These are phyloP conservation scores for Penicillium concentricum DNA, from an alignment of 2,329 filamentous ascomycete species.

Conservation along the genomic window DNA sequence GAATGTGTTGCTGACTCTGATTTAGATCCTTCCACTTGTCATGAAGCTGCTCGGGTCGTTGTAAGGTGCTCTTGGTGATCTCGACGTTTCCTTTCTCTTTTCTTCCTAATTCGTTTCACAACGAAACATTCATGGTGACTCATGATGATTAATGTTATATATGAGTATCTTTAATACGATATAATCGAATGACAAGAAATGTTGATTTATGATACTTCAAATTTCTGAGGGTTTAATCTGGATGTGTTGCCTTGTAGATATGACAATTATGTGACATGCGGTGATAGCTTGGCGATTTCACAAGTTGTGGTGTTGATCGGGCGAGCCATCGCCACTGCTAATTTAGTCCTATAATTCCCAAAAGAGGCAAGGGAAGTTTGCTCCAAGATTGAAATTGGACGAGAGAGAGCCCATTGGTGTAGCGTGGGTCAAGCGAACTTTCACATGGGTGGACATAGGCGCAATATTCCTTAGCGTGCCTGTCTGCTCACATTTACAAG, in stretches of 20 bases:
- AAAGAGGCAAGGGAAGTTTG: neutral
- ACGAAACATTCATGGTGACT: slow-evolving; percentile 13
- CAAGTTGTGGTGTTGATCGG: neutral
- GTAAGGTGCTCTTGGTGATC: slow-evolving; percentile 11
- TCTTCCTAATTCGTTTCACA: neutral
- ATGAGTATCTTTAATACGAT: slow-evolving; percentile 22
- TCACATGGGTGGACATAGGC: neutral
- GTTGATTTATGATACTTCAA: neutral
- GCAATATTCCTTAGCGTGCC: neutral
- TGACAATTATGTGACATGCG: neutral
- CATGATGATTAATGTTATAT: slow-evolving; percentile 24
- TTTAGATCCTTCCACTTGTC: slow-evolving; percentile 28
- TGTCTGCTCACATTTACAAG: neutral
- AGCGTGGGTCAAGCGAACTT: neutral
- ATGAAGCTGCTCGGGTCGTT: slow-evolving; percentile 31
- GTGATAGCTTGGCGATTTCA: neutral
- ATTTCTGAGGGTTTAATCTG: neutral
- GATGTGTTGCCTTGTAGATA: neutral
- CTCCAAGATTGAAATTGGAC: neutral
- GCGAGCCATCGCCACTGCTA: neutral
- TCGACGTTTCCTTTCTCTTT: neutral
- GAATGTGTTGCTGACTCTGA: slow-evolving; percentile 10
- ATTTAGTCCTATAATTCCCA: neutral
- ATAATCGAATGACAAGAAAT: slow-evolving; percentile 14
- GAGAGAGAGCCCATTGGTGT: neutral